These are phyloP conservation scores for Fraxinus nigra DNA, from an alignment of 305 asterid species.

Conservation along the genomic window DNA sequence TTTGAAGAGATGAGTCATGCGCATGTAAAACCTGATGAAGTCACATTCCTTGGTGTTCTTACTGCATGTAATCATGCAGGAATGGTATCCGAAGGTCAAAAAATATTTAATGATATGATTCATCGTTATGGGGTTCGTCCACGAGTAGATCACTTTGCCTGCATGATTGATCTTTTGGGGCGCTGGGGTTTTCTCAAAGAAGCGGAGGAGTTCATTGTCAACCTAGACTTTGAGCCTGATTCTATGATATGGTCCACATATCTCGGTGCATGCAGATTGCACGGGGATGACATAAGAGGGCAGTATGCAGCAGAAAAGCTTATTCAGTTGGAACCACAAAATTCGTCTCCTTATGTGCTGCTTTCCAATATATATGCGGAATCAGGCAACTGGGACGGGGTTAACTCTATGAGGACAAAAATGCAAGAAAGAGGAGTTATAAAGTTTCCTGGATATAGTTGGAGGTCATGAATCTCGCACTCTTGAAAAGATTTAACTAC, in stretches of 20 bases:
- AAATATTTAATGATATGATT: slow-evolving; percentile 50
- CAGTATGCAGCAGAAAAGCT: slow-evolving; percentile 70
- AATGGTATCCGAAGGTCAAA: slow-evolving; percentile 67
- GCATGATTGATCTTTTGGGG: slow-evolving; percentile 85
- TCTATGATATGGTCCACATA: slow-evolving; percentile 75
- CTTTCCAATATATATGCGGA: slow-evolving; percentile 80
- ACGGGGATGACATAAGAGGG: slow-evolving; percentile 74
- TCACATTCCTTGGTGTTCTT: slow-evolving; percentile 81
- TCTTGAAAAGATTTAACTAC: slow-evolving; percentile 31
- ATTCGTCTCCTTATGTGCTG: slow-evolving; percentile 66
- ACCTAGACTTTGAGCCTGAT: slow-evolving; percentile 53
- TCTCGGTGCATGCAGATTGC: slow-evolving; percentile 81
- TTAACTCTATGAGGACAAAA: slow-evolving; percentile 49
- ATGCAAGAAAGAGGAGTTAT: slow-evolving; percentile 66
- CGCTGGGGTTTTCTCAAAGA: slow-evolving; percentile 81
- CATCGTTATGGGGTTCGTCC: slow-evolving; percentile 49
- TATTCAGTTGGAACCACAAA: slow-evolving; percentile 64
- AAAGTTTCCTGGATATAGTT: slow-evolving; percentile 62
- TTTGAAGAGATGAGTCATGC: slow-evolving; percentile 66
- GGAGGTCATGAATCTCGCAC: slow-evolving; percentile 36
- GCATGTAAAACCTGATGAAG: slow-evolving; percentile 59
- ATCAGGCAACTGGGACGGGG: slow-evolving; percentile 80
- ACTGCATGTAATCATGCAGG: slow-evolving; percentile 94
- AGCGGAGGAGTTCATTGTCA: slow-evolving; percentile 69
- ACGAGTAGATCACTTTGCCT: slow-evolving; percentile 70